Percentiles rank a stretch among this genome's conserved stretches.
These are phyloP conservation scores for Ascoidea rubescens DNA, from an alignment of 805 yeast genomes.

Conservation along the genomic window DNA sequence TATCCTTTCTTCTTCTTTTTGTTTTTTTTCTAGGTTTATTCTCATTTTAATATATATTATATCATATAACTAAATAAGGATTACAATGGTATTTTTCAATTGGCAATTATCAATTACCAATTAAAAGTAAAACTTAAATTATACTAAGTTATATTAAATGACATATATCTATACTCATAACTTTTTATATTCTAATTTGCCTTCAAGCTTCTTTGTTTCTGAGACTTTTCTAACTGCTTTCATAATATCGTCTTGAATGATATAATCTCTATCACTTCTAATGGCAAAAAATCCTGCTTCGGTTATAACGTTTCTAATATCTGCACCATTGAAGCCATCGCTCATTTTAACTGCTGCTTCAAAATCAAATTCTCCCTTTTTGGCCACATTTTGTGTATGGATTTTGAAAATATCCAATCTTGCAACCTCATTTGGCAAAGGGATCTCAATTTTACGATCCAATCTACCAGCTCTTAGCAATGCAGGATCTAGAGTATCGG, in stretches of 20 bases:
- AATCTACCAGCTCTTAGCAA: constrained; percentile 93
- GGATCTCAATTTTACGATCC: constrained; percentile 92
- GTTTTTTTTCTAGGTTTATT: not conserved
- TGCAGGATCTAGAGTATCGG: constrained; percentile 96
- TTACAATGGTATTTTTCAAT: no score
- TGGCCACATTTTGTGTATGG: constrained; percentile 72
- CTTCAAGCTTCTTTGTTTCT: constrained; percentile 93
- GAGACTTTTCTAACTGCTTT: constrained; percentile 97
- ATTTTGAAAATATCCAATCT: constrained; percentile 88
- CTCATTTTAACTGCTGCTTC: constrained; percentile 97
- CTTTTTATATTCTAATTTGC: constrained; percentile 90
- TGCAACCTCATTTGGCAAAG: constrained; percentile 92
- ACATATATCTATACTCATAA: constrained; percentile 25
- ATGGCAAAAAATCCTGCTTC: constrained; percentile 98
- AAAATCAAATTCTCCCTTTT: constrained; percentile 91
- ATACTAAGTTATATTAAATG: no score
- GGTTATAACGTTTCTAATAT: constrained; percentile 91
- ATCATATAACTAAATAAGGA: no score
- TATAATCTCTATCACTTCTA: constrained; percentile 93
- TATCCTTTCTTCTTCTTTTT: not conserved
- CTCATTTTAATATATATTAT: no score
- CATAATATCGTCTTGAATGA: constrained; percentile 86
- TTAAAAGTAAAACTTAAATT: no score
- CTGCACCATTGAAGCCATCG: constrained; percentile 98
- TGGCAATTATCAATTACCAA: no score